Conservation (phyloP, 768 basidiomycete species). For the Sarcodon aspratus region DNA sequence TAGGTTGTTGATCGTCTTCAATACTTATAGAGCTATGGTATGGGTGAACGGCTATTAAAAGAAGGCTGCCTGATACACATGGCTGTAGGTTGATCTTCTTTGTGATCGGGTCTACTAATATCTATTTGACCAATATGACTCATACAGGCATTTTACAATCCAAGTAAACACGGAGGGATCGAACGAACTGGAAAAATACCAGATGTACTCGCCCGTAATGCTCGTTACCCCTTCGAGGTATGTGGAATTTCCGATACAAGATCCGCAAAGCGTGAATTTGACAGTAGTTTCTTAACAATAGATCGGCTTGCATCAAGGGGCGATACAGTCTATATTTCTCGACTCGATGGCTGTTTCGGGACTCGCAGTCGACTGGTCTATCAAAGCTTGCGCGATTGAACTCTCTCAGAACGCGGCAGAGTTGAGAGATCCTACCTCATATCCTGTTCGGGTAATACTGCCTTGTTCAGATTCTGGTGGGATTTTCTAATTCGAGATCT, state of each 20-base stretch:
- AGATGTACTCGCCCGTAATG: slow-evolving; percentile 49
- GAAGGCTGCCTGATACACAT: slow-evolving; percentile 63
- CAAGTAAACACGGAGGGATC: slow-evolving; percentile 45
- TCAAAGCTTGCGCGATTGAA: slow-evolving; percentile 36
- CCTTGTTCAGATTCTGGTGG: neutral
- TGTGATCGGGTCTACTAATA: no score
- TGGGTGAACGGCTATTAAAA: slow-evolving; percentile 49
- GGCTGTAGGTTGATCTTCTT: slow-evolving; percentile 32
- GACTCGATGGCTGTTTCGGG: slow-evolving; percentile 39
- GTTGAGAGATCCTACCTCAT: slow-evolving; percentile 26
- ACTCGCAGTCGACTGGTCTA: slow-evolving; percentile 37
- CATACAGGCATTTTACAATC: slow-evolving; percentile 65
- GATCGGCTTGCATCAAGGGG: slow-evolving; percentile 54
- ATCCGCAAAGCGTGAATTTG: neutral
- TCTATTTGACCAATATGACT: neutral
- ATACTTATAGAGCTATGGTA: slow-evolving; percentile 55
- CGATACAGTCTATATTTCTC: slow-evolving; percentile 47
- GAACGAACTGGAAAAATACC: slow-evolving; percentile 54
- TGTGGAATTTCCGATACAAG: neutral
- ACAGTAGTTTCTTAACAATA: slow-evolving; percentile 10
- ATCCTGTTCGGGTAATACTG: slow-evolving; percentile 22
- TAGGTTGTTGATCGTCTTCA: neutral
- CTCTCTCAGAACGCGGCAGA: slow-evolving; percentile 29
- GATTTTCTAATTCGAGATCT: neutral
- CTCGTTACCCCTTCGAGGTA: slow-evolving; percentile 66